Percentiles rank a stretch among this genome's conserved stretches.
phyloP scores from a whole-genome alignment of 805 yeast genomes.

The Hanseniaspora valbyensis region DNA sequence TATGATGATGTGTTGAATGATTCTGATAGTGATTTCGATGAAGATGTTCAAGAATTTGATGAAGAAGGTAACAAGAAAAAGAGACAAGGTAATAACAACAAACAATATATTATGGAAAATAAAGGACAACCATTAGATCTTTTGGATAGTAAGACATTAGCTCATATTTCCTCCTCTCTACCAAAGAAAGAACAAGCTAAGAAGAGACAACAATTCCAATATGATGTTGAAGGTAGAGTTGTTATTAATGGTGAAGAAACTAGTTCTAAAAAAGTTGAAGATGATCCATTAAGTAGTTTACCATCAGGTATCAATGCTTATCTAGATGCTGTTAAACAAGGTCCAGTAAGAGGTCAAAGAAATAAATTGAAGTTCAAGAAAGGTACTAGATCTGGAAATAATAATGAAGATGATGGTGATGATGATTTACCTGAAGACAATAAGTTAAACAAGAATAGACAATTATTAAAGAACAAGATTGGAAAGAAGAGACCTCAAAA shows the following conservation, averaged over 20 bases:
- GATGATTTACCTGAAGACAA: constrained; percentile 15
- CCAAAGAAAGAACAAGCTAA: constrained; percentile 49
- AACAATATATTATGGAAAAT: constrained; percentile 66
- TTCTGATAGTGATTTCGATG: constrained; percentile 51
- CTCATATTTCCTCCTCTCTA: constrained; percentile 79
- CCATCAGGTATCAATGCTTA: constrained; percentile 75
- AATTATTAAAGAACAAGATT: constrained; percentile 12
- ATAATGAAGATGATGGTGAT: constrained; percentile 44
- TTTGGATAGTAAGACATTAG: constrained; percentile 70
- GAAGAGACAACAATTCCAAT: constrained; percentile 26
- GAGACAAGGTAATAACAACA: constrained; percentile 25
- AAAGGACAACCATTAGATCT: constrained; percentile 76
- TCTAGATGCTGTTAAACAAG: constrained; percentile 83
- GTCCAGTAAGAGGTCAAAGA: constrained; percentile 87
- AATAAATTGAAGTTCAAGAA: constrained; percentile 82
- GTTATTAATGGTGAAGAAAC: constrained; percentile 29
- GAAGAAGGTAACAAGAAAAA: constrained; percentile 27
- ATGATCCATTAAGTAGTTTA: constrained; percentile 39
- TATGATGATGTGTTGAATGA: constrained; percentile 88
- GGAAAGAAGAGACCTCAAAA: constrained; percentile 16
- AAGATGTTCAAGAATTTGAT: constrained; percentile 33
- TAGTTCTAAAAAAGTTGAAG: constrained; percentile 25
- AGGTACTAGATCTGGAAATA: constrained; percentile 41
- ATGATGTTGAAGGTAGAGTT: constrained; percentile 30
- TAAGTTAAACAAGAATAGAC: constrained; percentile 9